A percentile compares a stretch with the other conserved stretches of the same genome.
Conservation (phyloP, 495 filamentous ascomycete species). For the Neurospora discreta region DNA sequence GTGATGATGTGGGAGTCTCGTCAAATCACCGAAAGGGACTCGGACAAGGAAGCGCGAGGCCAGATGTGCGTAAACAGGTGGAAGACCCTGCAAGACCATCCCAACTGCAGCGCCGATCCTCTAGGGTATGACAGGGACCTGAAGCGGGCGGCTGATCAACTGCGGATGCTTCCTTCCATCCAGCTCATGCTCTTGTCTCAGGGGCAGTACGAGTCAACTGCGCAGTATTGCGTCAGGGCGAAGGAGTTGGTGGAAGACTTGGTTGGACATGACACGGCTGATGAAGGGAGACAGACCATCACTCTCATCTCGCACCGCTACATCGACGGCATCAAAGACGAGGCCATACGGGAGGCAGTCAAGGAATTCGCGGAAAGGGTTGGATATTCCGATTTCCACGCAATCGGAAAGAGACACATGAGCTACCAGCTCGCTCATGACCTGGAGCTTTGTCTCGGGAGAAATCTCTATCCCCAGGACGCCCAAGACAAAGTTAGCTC, state of each 20-base stretch:
- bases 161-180: constrained; percentile 36
- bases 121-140: constrained; percentile 36
- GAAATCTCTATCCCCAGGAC: constrained; percentile 23
- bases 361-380: constrained; percentile 18
- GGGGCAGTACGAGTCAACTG: constrained; percentile 31
- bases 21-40: constrained; percentile 20
- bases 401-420: constrained; percentile 32
- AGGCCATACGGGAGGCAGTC: constrained; percentile 25
- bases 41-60: constrained; percentile 23
- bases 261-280: constrained; percentile 6
- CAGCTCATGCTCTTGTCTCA: constrained; percentile 38
- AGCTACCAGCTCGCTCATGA: constrained; percentile 35
- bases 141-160: constrained; percentile 24
- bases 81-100: constrained; percentile 26
- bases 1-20: constrained; percentile 33
- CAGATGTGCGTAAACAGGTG: constrained; percentile 25
- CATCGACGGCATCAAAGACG: constrained; percentile 31
- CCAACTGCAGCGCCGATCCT: constrained; percentile 25
- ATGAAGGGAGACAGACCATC: constrained; percentile 7
- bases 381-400: constrained; percentile 12
- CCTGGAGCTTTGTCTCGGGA: constrained; percentile 35
- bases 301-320: constrained; percentile 27
- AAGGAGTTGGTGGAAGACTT: constrained; percentile 26
- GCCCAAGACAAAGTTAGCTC: constrained; percentile 20
- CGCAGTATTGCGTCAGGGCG: constrained; percentile 32